A percentile compares a stretch with the other conserved stretches of the same genome.
Conservation (phyloP, 2,329 filamentous ascomycete species). For the Penicillium glabrum region DNA sequence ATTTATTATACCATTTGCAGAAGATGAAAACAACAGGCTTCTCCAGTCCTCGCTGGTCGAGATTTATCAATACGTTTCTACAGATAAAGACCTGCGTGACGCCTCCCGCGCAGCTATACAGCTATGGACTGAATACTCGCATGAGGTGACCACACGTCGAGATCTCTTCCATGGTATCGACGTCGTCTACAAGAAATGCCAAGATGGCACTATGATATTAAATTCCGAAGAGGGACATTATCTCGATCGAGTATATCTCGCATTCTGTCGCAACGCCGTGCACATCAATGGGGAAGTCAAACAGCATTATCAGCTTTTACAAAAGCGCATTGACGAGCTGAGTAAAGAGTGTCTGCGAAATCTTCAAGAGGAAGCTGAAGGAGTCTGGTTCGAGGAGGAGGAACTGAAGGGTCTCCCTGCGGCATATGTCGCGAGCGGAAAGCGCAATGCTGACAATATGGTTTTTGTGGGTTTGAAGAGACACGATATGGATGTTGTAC, state of each 20-base stretch:
- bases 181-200: neutral
- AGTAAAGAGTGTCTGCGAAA: neutral
- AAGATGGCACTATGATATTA: neutral
- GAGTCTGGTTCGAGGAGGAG: neutral
- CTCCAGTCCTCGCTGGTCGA: neutral
- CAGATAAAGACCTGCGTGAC: neutral
- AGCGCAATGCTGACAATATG: neutral
- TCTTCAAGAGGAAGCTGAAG: neutral
- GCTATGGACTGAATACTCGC: neutral
- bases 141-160: neutral
- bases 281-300: neutral
- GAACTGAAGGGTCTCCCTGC: neutral
- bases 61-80: neutral
- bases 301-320: neutral
- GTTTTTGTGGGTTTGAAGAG: neutral
- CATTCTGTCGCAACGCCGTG: neutral
- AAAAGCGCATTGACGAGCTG: neutral
- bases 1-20: neutral
- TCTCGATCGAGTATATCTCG: neutral
- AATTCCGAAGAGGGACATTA: neutral
- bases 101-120: neutral
- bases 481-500: neutral
- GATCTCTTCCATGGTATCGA: neutral
- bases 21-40: neutral
- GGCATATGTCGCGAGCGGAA: neutral